Evolutionary conservation across 306 rosid genomes (phyloP).

Genomic region (Dalbergia cochinchinensis): DNA sequence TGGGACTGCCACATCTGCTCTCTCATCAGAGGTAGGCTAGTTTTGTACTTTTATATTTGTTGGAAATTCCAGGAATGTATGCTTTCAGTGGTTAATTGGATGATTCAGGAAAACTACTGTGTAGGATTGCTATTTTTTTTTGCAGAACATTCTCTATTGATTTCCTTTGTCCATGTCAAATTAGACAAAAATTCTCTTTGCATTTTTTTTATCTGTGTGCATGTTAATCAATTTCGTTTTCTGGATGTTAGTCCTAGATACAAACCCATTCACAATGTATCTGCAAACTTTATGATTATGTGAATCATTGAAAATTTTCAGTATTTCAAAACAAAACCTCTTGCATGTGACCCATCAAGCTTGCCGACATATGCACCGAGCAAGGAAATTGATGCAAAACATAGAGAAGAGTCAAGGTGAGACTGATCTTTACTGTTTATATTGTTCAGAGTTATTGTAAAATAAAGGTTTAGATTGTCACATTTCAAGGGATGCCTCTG

Average conservation of each 20-base stretch:
- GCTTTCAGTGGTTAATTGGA: constrained; percentile 21
- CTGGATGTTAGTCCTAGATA: neutral
- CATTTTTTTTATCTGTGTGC: neutral
- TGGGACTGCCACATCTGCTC: constrained; percentile 84
- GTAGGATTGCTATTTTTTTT: constrained; percentile 15
- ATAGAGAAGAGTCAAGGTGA: constrained; percentile 86
- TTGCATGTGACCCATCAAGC: constrained; percentile 93
- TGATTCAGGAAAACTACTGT: constrained; percentile 27
- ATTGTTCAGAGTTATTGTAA: constrained; percentile 22
- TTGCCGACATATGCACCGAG: constrained; percentile 87
- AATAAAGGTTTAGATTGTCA: constrained; percentile 22
- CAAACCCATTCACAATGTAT: constrained; percentile 22
- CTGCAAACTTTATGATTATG: neutral
- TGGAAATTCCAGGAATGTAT: constrained; percentile 25
- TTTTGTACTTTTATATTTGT: constrained; percentile 21
- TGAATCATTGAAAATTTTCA: constrained; percentile 53
- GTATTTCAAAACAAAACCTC: constrained; percentile 85
- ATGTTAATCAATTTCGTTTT: constrained; percentile 11
- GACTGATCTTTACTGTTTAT: constrained; percentile 41
- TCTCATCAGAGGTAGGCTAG: constrained; percentile 78
- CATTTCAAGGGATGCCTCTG: constrained; percentile 16
- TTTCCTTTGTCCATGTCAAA: constrained; percentile 8
- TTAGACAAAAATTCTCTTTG: neutral
- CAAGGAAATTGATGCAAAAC: constrained; percentile 96
- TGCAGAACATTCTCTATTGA: neutral